These are phyloP conservation scores for Candida xiaguanensis DNA, from an alignment of 805 yeast species.

Conservation along the genomic window DNA sequence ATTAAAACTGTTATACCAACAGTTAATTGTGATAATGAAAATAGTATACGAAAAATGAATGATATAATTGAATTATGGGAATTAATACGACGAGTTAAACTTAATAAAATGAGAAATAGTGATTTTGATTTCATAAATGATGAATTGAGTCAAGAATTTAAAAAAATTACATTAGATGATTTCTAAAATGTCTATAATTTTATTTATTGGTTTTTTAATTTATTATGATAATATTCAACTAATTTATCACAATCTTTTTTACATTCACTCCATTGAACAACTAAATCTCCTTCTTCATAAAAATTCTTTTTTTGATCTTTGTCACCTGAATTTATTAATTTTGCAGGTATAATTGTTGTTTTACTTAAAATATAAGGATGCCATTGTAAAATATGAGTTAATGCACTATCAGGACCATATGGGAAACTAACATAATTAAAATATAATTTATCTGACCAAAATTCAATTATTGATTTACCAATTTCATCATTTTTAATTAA, in stretches of 20 bases:
- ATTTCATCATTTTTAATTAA: conserved; percentile 63
- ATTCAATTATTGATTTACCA: conserved; percentile 70
- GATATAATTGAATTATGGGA: conserved; percentile 33
- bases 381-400: conserved; percentile 92
- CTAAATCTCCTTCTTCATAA: conserved; percentile 65
- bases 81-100: conserved; percentile 13
- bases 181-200: conserved; percentile 8
- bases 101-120: conserved; percentile 1
- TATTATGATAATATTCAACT: conserved; percentile 25
- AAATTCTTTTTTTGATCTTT: conserved; percentile 32
- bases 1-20: conserved; percentile 70
- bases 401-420: conserved; percentile 57
- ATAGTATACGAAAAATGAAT: conserved; percentile 25
- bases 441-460: conserved; percentile 72
- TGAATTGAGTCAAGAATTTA: conserved; percentile 5
- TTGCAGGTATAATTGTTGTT: conserved; percentile 64
- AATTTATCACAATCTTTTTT: conserved; percentile 50
- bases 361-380: conserved; percentile 78
- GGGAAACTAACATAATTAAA: conserved; percentile 64
- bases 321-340: conserved; percentile 32
- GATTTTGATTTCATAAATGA: conserved; percentile 5
- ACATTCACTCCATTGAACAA: conserved; percentile 61
- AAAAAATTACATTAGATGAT: conserved; percentile 8
- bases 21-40: conserved; percentile 46
- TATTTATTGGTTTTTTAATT: conserved; percentile 10